phyloP scores from a whole-genome alignment of 176 grass and related monocot species.

The Oryza glaberrima region DNA sequence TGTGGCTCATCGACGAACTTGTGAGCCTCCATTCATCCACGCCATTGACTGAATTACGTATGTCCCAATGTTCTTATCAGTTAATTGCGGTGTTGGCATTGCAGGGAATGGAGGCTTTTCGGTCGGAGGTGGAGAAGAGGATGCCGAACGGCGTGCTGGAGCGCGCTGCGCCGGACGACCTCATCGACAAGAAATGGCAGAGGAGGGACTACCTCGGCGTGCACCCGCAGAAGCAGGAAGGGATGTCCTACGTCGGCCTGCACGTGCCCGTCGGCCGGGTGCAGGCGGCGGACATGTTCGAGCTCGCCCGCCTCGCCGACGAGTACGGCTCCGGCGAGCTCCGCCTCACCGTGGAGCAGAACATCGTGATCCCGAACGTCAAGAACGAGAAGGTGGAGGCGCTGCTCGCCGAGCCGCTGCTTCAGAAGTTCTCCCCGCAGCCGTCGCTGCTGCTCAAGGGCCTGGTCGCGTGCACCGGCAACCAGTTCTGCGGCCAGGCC shows the following conservation, averaged over 20 bases:
- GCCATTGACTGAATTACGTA: not conserved
- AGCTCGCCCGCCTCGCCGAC: conserved; percentile 79
- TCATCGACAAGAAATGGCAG: conserved; percentile 71
- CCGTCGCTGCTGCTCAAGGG: conserved; percentile 73
- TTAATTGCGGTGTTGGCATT: not conserved
- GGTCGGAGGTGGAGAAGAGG: conserved; percentile 83
- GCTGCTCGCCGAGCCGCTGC: conserved; percentile 71
- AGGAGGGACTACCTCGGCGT: conserved; percentile 77
- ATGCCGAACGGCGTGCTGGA: conserved; percentile 65
- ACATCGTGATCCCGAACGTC: conserved; percentile 89
- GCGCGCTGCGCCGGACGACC: conserved; percentile 54
- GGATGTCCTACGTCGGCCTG: conserved; percentile 71
- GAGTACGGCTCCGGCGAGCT: conserved; percentile 84
- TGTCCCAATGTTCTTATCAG: not conserved
- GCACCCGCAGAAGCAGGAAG: conserved; percentile 81
- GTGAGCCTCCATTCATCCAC: conserved; percentile 38
- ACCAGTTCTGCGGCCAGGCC: conserved; percentile 95
- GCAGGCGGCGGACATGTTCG: conserved; percentile 83
- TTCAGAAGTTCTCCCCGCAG: conserved; percentile 60
- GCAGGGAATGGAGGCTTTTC: conserved; percentile 80
- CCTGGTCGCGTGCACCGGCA: conserved; percentile 86
- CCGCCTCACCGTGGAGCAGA: conserved; percentile 92
- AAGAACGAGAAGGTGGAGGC: conserved; percentile 45
- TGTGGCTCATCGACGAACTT: conserved; percentile 99
- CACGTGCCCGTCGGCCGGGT: conserved; percentile 75